Conservation (phyloP, 345 rosid species). For the Cardiospermum halicacabum region DNA sequence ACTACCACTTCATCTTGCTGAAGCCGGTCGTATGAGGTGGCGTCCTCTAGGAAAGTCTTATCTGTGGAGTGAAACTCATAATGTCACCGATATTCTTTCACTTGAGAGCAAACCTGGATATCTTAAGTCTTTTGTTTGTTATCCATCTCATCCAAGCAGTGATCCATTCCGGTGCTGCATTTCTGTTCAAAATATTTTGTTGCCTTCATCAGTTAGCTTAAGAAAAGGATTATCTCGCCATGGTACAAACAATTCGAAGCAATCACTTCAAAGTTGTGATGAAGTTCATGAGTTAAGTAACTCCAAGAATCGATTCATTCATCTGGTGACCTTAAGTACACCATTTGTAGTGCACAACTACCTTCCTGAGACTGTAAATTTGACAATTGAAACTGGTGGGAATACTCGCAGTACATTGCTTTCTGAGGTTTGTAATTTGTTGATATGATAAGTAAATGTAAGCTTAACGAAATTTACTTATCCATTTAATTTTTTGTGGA, state of each 20-base stretch:
- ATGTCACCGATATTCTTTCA: conserved; percentile 64
- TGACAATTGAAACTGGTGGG: conserved; percentile 77
- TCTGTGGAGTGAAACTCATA: conserved; percentile 93
- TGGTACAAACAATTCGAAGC: conserved; percentile 21
- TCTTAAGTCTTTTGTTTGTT: conserved; percentile 83
- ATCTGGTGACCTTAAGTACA: conserved; percentile 69
- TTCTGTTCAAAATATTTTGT: conserved; percentile 51
- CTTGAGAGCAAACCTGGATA: conserved; percentile 73
- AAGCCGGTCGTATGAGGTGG: conserved; percentile 88
- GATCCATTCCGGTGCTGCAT: conserved; percentile 87
- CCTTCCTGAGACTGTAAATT: conserved; percentile 64
- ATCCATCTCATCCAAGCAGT: conserved; percentile 87
- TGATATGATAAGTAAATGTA: background rate
- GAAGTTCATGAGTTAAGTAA: conserved; percentile 32
- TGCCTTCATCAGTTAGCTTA: conserved; percentile 43
- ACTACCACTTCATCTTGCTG: conserved; percentile 87
- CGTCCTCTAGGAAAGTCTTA: conserved; percentile 77
- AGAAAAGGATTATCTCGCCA: conserved; percentile 25
- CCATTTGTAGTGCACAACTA: conserved; percentile 66
- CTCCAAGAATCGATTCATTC: conserved; percentile 45
- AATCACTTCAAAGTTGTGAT: conserved; percentile 29
- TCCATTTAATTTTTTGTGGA: conserved; percentile 17
- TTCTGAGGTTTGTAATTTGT: conserved; percentile 60
- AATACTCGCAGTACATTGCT: conserved; percentile 51
- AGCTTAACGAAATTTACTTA: conserved; percentile 4